Evolutionary conservation across 768 basidiomycete species (phyloP).

Genomic region (Termitomyces bulborhizus): DNA sequence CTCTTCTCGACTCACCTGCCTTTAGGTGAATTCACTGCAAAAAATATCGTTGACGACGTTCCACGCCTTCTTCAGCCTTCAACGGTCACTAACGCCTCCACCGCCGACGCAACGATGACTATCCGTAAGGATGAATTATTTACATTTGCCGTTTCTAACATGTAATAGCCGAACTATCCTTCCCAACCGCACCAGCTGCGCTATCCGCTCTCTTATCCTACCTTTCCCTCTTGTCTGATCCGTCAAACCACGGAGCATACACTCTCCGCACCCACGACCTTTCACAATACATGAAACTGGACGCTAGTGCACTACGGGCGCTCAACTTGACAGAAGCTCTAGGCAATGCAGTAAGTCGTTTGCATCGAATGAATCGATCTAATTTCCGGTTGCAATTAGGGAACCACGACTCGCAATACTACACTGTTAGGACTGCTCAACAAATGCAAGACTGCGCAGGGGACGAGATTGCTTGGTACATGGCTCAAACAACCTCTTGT

Average conservation of each 20-base stretch:
- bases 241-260: constrained; percentile 75
- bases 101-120: constrained; percentile 44
- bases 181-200: constrained; percentile 75
- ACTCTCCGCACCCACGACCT: constrained; percentile 84
- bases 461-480: constrained; percentile 75
- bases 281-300: constrained; percentile 91
- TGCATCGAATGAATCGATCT: neutral
- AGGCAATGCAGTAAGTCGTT: constrained; percentile 41
- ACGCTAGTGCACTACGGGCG: constrained; percentile 90
- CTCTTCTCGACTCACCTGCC: neutral
- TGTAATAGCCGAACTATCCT: constrained; percentile 64
- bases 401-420: constrained; percentile 68
- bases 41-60: constrained; percentile 77
- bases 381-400: constrained; percentile 23
- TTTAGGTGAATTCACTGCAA: constrained; percentile 78
- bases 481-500: constrained; percentile 97
- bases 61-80: constrained; percentile 55
- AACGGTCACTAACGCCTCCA: constrained; percentile 28
- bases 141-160: neutral
- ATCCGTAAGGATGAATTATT: constrained; percentile 43
- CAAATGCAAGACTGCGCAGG: constrained; percentile 95
- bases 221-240: constrained; percentile 71
- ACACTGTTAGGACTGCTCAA: constrained; percentile 88
- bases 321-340: constrained; percentile 77
- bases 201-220: constrained; percentile 79